Evolutionary conservation across 2,329 filamentous ascomycete species (phyloP).

Genomic region (Corinectria fuckeliana): DNA sequence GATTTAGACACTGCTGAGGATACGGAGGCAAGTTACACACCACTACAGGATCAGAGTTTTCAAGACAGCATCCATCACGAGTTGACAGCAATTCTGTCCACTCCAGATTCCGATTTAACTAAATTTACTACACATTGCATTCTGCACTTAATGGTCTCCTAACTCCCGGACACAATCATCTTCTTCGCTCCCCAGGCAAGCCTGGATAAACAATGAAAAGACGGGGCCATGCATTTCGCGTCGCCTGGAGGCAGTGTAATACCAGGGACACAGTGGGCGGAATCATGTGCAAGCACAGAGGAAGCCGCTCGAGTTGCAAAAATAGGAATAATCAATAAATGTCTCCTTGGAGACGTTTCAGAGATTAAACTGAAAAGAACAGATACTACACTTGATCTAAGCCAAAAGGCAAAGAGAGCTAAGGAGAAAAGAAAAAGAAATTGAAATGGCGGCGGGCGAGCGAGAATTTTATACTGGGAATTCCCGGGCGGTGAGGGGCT

Average conservation of each 20-base stretch:
- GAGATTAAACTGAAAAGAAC: conserved; percentile 98
- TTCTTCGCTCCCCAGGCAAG: conserved; percentile 50
- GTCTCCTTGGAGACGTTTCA: conserved; percentile 78
- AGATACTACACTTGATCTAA: conserved; percentile 96
- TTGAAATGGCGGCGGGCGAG: conserved; percentile 24
- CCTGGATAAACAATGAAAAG: conserved; percentile 49
- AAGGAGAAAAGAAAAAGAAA: conserved; percentile 43
- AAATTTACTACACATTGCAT: not conserved
- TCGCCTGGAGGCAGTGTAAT: conserved; percentile 54
- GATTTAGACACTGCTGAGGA: not conserved
- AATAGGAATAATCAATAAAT: conserved; percentile 83
- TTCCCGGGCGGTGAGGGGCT: conserved; percentile 26
- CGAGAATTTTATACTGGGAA: conserved; percentile 37
- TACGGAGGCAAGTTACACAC: no score
- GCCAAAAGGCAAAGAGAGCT: conserved; percentile 63
- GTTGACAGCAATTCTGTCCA: not conserved
- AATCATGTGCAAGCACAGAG: conserved; percentile 52
- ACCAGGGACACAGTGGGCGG: conserved; percentile 52
- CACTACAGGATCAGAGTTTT: not conserved
- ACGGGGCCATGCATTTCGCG: conserved; percentile 44
- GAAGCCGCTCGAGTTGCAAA: conserved; percentile 46
- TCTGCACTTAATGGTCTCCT: no score
- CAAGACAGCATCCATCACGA: not conserved
- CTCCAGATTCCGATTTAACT: not conserved
- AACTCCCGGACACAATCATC: conserved; percentile 57